Conservation (phyloP, 1,284 basidiomycete genomes). For the Schizophyllum commune region DNA sequence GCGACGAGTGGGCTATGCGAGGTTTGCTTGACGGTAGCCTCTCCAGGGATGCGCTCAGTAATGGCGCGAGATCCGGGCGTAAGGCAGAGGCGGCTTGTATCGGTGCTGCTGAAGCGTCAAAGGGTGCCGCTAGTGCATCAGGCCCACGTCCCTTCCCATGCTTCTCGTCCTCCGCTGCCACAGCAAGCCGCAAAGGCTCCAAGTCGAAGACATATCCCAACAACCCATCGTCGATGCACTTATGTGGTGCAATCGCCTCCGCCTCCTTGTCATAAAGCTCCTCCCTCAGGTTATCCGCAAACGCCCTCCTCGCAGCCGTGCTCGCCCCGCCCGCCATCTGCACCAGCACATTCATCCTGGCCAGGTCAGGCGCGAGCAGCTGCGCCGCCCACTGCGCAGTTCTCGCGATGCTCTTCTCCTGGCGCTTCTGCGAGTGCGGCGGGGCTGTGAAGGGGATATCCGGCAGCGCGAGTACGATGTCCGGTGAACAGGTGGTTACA, state of each 20-base stretch:
- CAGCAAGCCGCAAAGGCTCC: constrained; percentile 38
- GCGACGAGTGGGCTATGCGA: constrained; percentile 49
- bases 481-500: constrained; percentile 47
- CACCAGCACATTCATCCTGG: constrained; percentile 42
- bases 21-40: constrained; percentile 47
- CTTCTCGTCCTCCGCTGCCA: constrained; percentile 14
- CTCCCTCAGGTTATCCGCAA: constrained; percentile 53
- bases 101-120: no score
- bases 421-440: constrained; percentile 64
- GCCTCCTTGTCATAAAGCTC: constrained; percentile 48
- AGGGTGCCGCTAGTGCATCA: neutral
- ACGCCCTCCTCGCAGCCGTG: constrained; percentile 50
- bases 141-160: no score
- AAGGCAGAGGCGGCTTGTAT: constrained; percentile 9
- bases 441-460: constrained; percentile 60
- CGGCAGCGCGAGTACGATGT: constrained; percentile 62
- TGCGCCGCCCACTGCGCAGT: constrained; percentile 54
- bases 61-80: constrained; percentile 18
- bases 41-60: constrained; percentile 53
- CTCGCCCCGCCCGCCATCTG: constrained; percentile 59
- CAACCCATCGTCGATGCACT: constrained; percentile 57
- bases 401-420: constrained; percentile 67
- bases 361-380: constrained; percentile 27
- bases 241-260: constrained; percentile 40
- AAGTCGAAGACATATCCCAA: constrained; percentile 65